Evolutionary conservation across 306 rosid genomes (phyloP).

Genomic region (Cicer yamashitae): DNA sequence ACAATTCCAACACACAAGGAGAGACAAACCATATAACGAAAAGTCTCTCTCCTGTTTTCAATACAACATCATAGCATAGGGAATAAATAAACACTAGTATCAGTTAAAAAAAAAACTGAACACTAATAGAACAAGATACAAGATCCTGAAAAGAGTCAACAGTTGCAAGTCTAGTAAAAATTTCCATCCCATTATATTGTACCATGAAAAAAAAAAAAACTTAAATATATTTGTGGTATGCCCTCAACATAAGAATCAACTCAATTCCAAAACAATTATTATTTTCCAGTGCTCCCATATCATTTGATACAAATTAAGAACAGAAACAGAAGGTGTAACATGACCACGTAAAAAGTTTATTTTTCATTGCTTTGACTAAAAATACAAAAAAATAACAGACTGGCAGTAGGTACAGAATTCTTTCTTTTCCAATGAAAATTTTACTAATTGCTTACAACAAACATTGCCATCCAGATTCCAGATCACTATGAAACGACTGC

Average conservation of each 20-base stretch:
- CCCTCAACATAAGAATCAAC: not conserved
- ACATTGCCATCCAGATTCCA: conserved; percentile 9
- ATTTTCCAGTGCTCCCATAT: not conserved
- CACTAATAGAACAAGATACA: conserved; percentile 13
- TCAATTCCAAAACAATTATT: conserved; percentile 4
- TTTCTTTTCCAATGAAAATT: not conserved
- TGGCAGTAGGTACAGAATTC: not conserved
- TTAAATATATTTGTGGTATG: not conserved
- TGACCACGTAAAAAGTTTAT: conserved; percentile 9
- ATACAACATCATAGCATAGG: not conserved
- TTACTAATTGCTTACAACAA: not conserved
- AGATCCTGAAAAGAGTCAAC: conserved; percentile 10
- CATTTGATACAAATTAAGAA: not conserved
- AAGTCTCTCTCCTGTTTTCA: conserved; percentile 27
- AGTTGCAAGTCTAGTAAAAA: not conserved
- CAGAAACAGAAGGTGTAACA: conserved; percentile 1
- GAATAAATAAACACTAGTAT: conserved; percentile 9
- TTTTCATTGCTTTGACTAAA: not conserved
- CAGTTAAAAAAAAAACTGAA: not conserved
- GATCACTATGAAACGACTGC: not conserved
- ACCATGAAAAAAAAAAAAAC: not conserved
- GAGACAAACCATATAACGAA: conserved; percentile 30
- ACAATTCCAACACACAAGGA: conserved; percentile 1
- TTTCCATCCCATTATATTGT: not conserved
- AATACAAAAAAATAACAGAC: not conserved